These are phyloP conservation scores for Cyberlindnera sargentensis DNA, from an alignment of 805 yeast species.

Conservation along the genomic window DNA sequence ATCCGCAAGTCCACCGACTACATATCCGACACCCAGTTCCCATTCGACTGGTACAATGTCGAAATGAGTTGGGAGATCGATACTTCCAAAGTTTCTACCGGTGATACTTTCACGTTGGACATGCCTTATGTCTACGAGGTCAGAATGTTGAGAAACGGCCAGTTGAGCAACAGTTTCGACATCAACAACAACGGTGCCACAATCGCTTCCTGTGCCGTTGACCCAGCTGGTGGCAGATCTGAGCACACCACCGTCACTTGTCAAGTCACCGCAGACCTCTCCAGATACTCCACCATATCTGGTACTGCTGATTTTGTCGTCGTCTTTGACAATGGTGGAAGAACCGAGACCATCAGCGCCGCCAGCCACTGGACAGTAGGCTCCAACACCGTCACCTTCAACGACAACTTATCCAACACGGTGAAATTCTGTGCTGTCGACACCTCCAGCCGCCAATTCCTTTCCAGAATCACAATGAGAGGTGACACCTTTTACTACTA, in stretches of 20 bases:
- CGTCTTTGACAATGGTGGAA: constrained; percentile 12
- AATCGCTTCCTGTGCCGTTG: constrained; percentile 9
- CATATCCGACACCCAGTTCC: neutral
- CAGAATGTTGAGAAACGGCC: constrained; percentile 5
- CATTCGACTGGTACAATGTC: constrained; percentile 8
- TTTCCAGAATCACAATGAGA: constrained; percentile 10
- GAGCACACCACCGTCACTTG: constrained; percentile 5
- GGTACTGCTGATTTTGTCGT: constrained; percentile 7
- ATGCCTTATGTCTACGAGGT: constrained; percentile 14
- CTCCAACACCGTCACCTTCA: constrained; percentile 11
- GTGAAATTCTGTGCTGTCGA: neutral
- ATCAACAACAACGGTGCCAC: constrained; percentile 2
- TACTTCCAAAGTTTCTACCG: constrained; percentile 5
- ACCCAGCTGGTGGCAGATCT: constrained; percentile 9
- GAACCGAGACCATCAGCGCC: constrained; percentile 2
- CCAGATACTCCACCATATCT: neutral
- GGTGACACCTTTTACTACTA: constrained; percentile 10
- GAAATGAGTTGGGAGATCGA: constrained; percentile 6
- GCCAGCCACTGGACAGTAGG: constrained; percentile 11
- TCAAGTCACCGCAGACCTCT: constrained; percentile 5
- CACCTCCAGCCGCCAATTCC: neutral
- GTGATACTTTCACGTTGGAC: constrained; percentile 10
- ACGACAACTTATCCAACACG: constrained; percentile 3
- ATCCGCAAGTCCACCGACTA: neutral
- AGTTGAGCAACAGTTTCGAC: constrained; percentile 3